Evolutionary conservation across 2,329 filamentous ascomycete genomes (phyloP), one percentile per base, ranked within the genome.

Genomic region (Pleomassaria siparia): DNA sequence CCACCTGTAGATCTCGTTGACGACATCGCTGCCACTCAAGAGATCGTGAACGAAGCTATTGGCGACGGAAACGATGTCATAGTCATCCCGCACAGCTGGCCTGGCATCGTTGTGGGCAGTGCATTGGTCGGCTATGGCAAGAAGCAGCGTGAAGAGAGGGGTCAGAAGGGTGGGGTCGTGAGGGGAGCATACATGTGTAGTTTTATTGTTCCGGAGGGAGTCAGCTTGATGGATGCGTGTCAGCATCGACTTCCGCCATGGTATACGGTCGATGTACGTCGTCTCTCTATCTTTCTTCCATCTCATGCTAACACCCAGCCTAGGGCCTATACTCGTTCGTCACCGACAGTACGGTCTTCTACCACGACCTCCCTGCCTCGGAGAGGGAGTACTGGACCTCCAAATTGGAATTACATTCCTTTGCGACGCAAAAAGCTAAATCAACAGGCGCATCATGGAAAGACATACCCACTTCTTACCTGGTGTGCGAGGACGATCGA

Each of bases 11-110:
- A 67, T 24, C 63, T 67, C 30, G 50, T 53, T 11, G 59, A 68
- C 4, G 70, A 75, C 41, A 63, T 71, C 15, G 62, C 63, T 0
- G 51, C 62, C 10, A 63, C 74, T 11, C 62, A 58, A 4, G 46
- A 63, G 4, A 53, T 68, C 2, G 50, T 75, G 16, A 54, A 66
- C 12, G 43, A 54, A 4, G 67, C 75, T 4, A 70, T 75, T 8
- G 67, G 71, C 13, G 50, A 58, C 2, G 70, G 70, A 13, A 72
- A 73, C 37, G 63, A 76, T 22, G 67, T 78, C 12, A 54, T 77
- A 0, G 65, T 78, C 2, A 54, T 73, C 4, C 63, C 69, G 4
- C 75, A 79, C 51, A 76, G 72, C 2, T 77, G 75, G 59, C 70
- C 71, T n/a, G 75, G 75, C 12, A 58, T 74, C 1, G 61, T 75